These are phyloP conservation scores for Drechmeria coniospora DNA, from an alignment of 2,329 filamentous ascomycete species.

Conservation along the genomic window DNA sequence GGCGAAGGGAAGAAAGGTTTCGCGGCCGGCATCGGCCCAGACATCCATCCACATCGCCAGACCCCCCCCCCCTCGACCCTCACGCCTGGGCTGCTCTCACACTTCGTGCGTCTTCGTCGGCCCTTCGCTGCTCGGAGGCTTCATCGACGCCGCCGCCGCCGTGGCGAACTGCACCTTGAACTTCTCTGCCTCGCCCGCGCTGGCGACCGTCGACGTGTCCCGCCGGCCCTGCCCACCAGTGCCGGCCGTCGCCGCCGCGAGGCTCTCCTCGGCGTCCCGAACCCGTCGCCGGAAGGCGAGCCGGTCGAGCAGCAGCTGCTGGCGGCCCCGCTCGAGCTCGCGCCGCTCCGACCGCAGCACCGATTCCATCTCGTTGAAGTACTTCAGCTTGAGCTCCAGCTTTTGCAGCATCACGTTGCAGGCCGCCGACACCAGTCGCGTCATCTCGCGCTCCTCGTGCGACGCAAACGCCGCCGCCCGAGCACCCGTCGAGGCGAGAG, in stretches of 20 bases:
- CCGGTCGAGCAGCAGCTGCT: slow-evolving; percentile 86
- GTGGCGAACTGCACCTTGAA: slow-evolving; percentile 36
- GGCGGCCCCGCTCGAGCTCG: slow-evolving; percentile 79
- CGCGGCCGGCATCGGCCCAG: no score
- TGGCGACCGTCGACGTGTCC: slow-evolving; percentile 28
- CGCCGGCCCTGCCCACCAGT: slow-evolving; percentile 35
- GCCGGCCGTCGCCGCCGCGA: slow-evolving; percentile 38
- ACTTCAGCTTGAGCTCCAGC: slow-evolving; percentile 85
- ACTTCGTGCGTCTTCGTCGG: slow-evolving; percentile 43
- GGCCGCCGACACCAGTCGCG: slow-evolving; percentile 76
- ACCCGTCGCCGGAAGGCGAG: slow-evolving; percentile 81
- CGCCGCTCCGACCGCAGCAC: slow-evolving; percentile 82
- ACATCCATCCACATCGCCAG: no score
- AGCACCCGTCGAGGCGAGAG: slow-evolving; percentile 72
- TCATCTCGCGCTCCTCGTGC: slow-evolving; percentile 94
- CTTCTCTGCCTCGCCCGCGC: slow-evolving; percentile 31
- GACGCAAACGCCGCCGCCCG: slow-evolving; percentile 80
- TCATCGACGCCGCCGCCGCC: slow-evolving; percentile 26
- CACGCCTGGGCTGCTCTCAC: no score
- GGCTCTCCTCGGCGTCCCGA: slow-evolving; percentile 61
- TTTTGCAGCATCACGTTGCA: slow-evolving; percentile 93
- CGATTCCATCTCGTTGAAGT: slow-evolving; percentile 92
- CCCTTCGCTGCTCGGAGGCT: slow-evolving; percentile 38
- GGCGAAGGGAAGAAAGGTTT: no score
- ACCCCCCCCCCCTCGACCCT: no score